These are phyloP conservation scores for Cryptosporidium sp. DNA, from an alignment of 169 alveolate species.

Conservation along the genomic window DNA sequence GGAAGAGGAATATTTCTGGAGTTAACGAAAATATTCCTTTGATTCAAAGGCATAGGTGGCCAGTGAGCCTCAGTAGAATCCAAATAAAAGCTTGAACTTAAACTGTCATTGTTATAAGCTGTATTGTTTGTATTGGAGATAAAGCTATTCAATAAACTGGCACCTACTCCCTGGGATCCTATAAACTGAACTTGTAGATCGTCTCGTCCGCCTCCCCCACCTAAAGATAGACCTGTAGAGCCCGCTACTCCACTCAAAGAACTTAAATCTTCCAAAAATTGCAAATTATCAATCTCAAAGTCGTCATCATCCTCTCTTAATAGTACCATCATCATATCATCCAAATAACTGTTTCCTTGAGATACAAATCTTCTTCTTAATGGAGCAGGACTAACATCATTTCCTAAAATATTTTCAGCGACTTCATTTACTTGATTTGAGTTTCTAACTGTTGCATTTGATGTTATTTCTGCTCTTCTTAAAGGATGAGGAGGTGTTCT, in stretches of 20 bases:
- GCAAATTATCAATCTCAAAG: constrained; percentile 53
- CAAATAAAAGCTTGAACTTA: constrained; percentile 41
- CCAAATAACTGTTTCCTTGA: constrained; percentile 7
- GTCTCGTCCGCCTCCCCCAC: constrained; percentile 6
- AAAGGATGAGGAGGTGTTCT: constrained; percentile 33
- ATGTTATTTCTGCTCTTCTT: constrained; percentile 7
- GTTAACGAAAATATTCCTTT: constrained; percentile 48
- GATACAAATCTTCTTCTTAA: constrained; percentile 55
- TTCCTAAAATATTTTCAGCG: background rate
- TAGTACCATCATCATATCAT: constrained; percentile 76
- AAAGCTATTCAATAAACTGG: background rate
- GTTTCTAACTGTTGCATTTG: background rate
- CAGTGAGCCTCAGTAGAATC: constrained; percentile 53
- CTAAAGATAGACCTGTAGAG: constrained; percentile 1
- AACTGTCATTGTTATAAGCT: background rate
- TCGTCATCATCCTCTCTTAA: constrained; percentile 65
- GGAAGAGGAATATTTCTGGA: constrained; percentile 65
- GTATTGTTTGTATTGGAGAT: background rate
- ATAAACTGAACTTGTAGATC: constrained; percentile 34
- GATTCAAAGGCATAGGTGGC: constrained; percentile 70
- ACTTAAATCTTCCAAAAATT: constrained; percentile 46
- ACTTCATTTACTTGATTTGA: background rate
- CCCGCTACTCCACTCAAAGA: constrained; percentile 6
- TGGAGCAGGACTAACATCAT: constrained; percentile 21
- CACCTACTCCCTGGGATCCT: background rate